A percentile compares a stretch with the other conserved stretches of the same genome.
Conservation (phyloP, 179 eudicot genomes). For the Beta lomatogona region DNA sequence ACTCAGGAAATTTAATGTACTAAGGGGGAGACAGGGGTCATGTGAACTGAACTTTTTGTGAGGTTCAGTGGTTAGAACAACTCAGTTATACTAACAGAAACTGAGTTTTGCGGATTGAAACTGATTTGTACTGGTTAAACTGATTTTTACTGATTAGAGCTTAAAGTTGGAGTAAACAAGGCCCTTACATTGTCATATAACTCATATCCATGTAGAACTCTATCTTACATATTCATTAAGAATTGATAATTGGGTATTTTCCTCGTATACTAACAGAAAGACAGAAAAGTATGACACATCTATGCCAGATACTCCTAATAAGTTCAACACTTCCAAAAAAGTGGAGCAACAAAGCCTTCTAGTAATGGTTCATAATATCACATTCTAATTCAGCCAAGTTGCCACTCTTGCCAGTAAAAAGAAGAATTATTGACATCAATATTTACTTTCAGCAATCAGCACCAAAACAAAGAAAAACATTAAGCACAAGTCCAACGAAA, state of each 20-base stretch:
- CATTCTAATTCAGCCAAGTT: neutral
- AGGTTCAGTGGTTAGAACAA: no score
- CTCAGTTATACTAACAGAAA: no score
- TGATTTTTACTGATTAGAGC: no score
- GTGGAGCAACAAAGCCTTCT: neutral
- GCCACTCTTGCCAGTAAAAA: neutral
- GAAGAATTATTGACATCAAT: neutral
- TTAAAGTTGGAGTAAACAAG: no score
- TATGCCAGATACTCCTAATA: neutral
- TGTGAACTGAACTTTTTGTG: no score
- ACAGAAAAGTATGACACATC: neutral
- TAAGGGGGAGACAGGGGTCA: neutral
- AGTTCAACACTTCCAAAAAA: neutral
- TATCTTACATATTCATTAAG: neutral
- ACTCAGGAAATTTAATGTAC: neutral
- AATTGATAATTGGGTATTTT: neutral
- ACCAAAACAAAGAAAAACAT: neutral
- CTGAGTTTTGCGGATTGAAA: no score
- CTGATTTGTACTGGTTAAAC: no score
- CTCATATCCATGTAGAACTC: neutral
- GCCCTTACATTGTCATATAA: neutral
- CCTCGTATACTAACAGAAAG: neutral
- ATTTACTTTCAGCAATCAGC: slow-evolving; percentile 5
- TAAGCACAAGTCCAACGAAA: neutral
- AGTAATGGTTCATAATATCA: neutral